These are phyloP conservation scores for Manihot esculenta DNA, from an alignment of 441 rosid species.

Conservation along the genomic window DNA sequence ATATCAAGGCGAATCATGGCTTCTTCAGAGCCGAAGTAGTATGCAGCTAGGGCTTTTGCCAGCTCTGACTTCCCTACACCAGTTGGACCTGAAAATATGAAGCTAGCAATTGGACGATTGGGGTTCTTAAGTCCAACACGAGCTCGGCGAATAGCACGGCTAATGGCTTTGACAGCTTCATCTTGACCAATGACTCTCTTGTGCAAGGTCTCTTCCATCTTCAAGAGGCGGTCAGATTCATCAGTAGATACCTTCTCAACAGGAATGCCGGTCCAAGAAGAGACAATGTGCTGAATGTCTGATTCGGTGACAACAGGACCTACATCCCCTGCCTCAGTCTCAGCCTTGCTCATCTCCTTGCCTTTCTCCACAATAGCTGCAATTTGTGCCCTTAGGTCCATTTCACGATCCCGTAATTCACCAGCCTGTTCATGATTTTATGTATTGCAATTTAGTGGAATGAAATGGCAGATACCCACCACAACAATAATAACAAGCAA, in stretches of 20 bases:
- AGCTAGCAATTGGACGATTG: conserved; percentile 92
- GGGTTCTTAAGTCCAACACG: conserved; percentile 99
- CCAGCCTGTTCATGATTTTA: conserved; percentile 66
- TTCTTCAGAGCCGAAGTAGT: conserved; percentile 94
- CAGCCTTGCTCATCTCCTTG: conserved; percentile 96
- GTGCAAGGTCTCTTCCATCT: conserved; percentile 97
- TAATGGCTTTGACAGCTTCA: conserved; percentile 93
- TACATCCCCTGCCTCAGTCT: conserved; percentile 80
- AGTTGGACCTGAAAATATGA: conserved; percentile 99
- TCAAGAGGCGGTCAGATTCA: conserved; percentile 90
- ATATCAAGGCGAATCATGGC: conserved; percentile 96
- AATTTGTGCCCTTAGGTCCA: conserved; percentile 93
- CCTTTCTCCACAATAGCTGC: conserved; percentile 79
- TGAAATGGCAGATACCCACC: neutral
- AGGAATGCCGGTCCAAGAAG: conserved; percentile 98
- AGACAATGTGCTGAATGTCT: conserved; percentile 93
- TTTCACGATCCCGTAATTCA: conserved; percentile 85
- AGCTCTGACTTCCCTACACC: conserved; percentile 99
- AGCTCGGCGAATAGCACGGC: conserved; percentile 94
- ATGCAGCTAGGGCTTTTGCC: conserved; percentile 92
- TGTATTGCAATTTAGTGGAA: conserved; percentile 1
- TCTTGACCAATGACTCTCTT: conserved; percentile 95
- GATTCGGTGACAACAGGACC: conserved; percentile 84
- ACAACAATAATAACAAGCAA: neutral
- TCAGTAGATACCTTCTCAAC: conserved; percentile 95